Evolutionary conservation across 139 green algal species (phyloP), one percentile per base, ranked within the genome.

Genomic region (Closterium sp.): DNA sequence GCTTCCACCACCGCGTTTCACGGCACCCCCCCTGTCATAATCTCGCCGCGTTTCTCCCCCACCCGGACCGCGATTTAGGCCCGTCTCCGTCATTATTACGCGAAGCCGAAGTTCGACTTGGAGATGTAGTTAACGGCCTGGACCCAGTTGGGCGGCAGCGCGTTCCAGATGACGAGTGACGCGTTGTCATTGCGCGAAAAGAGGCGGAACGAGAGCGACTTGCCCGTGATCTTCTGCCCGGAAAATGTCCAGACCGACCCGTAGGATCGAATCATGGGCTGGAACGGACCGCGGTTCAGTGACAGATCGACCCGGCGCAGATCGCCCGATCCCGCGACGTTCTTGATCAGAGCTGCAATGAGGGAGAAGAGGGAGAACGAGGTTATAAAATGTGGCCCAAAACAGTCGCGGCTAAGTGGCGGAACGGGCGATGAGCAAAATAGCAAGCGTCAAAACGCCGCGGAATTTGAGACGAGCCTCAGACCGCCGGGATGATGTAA

Each of bases 171-270:
- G 55, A 76, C 55, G 55, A 76, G 55, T 19, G 55, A 76, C 16
- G 55, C 55, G 55, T 76, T 76, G 55, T 76, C 55, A 19, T 76
- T 76, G 83, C 83, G 83, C 83, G 83, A 33, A 33, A 33, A 34
- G 83, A 86, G 83, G 83, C 83, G 83, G 83, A 86, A 86, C 30
- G 83, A 86, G 25, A 86, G 83, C 83, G 83, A 34, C 30, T 33
- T 32, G 83, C 83, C 83, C 83, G 83, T 33, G 5, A 86, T 33
- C 30, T 34, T 32, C 83, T 86, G 30, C 7, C 83, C 83, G 7
- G 83, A 32, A 33, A 86, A 33, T 23, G 83, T 34, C 83, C 83
- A 86, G 83, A 86, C 83, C 83, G 83, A 86, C 30, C 83, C 83
- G 30, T 33, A 86, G 83, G n/a, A 34, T 32, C 83, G 83, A 33